Percentiles rank a stretch among this genome's conserved stretches.
Conservation (phyloP, 2,329 filamentous ascomycete species). For the Penicillium sp. region DNA sequence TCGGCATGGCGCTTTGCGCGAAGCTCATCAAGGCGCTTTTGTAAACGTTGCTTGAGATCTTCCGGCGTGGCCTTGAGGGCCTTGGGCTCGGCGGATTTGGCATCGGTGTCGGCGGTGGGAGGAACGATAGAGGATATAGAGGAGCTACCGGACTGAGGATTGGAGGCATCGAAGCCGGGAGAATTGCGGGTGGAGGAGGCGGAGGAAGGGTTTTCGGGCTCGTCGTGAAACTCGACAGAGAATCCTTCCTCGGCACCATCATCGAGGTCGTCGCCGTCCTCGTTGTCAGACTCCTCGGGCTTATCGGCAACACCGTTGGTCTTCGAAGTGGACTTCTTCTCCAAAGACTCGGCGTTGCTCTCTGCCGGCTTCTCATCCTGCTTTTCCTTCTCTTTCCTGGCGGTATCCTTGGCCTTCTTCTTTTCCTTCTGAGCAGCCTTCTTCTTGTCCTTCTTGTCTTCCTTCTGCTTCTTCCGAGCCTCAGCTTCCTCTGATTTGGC, state of each 20-base stretch:
- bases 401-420: constrained; percentile 49
- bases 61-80: constrained; percentile 71
- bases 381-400: constrained; percentile 37
- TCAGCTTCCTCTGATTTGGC: constrained; percentile 39
- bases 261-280: constrained; percentile 34
- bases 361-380: constrained; percentile 31
- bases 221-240: constrained; percentile 50
- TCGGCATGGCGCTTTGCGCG: constrained; percentile 87
- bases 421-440: constrained; percentile 57
- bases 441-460: constrained; percentile 49
- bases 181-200: constrained; percentile 59
- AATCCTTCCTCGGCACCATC: constrained; percentile 56
- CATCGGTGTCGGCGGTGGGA: constrained; percentile 33
- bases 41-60: constrained; percentile 75
- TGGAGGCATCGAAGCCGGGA: constrained; percentile 58
- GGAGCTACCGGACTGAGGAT: constrained; percentile 60
- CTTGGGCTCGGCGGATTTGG: constrained; percentile 54
- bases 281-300: constrained; percentile 24
- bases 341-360: constrained; percentile 14
- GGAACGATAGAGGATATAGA: constrained; percentile 71
- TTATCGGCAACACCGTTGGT: constrained; percentile 22
- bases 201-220: constrained; percentile 44
- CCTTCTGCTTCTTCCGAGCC: constrained; percentile 42
- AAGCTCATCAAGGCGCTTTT: constrained; percentile 81
- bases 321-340: constrained; percentile 30